These are phyloP conservation scores for Claviceps spartinae DNA, from an alignment of 2,329 filamentous ascomycete genomes.

Conservation along the genomic window DNA sequence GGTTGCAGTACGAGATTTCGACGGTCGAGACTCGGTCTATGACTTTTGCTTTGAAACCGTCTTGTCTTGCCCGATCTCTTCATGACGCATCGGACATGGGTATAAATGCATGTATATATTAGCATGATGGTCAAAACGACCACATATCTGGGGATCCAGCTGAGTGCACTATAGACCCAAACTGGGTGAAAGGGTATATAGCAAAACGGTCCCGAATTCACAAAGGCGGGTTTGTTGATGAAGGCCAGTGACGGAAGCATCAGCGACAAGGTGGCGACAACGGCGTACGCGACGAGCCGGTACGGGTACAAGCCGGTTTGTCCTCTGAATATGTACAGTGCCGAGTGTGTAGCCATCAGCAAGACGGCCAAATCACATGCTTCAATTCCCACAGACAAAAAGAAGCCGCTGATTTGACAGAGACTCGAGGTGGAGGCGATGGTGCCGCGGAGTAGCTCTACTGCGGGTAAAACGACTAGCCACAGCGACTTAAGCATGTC, in stretches of 20 bases:
- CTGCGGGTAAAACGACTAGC: constrained; percentile 51
- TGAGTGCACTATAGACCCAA: constrained; percentile 56
- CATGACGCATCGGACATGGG: constrained; percentile 43
- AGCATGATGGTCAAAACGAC: constrained; percentile 50
- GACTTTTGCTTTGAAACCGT: background rate
- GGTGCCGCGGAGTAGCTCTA: constrained; percentile 38
- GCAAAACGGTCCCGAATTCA: constrained; percentile 54
- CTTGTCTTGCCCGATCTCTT: constrained; percentile 21
- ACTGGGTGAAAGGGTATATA: constrained; percentile 51
- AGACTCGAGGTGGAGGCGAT: constrained; percentile 39
- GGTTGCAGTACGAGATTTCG: background rate
- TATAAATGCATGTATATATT: constrained; percentile 57
- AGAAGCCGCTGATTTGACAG: constrained; percentile 57
- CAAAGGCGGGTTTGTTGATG: constrained; percentile 41
- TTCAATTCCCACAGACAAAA: constrained; percentile 52
- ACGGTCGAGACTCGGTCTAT: constrained; percentile 4
- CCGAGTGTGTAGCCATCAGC: constrained; percentile 60
- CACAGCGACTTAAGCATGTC: constrained; percentile 58
- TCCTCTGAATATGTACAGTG: constrained; percentile 53
- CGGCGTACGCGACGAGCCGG: constrained; percentile 42
- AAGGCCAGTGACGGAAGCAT: constrained; percentile 52
- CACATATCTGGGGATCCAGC: constrained; percentile 62
- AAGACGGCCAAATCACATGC: constrained; percentile 58
- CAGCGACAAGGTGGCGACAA: constrained; percentile 44
- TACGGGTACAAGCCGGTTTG: constrained; percentile 57